Evolutionary conservation across 371 early-diverging fungal genomes (phyloP), one percentile per base, ranked within the genome.

Genomic region (Batkoa obscura): DNA sequence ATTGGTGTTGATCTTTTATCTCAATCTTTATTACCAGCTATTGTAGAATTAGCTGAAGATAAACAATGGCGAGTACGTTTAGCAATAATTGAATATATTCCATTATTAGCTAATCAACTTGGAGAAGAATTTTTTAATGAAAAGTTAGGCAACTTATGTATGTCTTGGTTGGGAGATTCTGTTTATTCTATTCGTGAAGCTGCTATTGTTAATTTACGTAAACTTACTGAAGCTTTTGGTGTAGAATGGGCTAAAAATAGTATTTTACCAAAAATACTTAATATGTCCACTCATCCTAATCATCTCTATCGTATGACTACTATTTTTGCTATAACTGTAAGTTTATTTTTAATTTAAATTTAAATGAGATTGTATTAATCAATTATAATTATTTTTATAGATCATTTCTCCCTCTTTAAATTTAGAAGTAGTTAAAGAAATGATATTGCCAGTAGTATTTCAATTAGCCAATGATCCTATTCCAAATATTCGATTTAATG

Each of bases 401-500:
- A 83, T 86, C 8, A 80, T 94, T 70, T 82, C 93, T n/a, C 80
- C 84, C 36, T 88, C 86, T 37, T 79, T 89, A 48, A 81, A 85
- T 35, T 78, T 87, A 45, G 83, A 85, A 60, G 83, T 91, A 39
- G 79, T 96, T 48, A 83, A 81, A 59, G 91, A 90, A 45, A 72
- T 76, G 59, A 83, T 95, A 58, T 62, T 98, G 60, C 96, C 98
- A 8, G 83, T 90, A 13, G 79, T 94, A 50, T 78, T 77, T 59
- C 76, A 68, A 52, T 74, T 96, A 58, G 82, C 83, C 35, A 74
- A 75, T 42, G 98, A 98, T 64, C 92, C 93, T 17, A 94, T 98
- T 59, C 96, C 98, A 62, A 98, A 98, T 68, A 95, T 98, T 64
- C 90, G 98, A 45, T 98, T 98, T 78, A 98, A 95, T 63, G 94